These are phyloP conservation scores for Hemerocallis citrina DNA, from an alignment of 106 monocot genomes.

Conservation along the genomic window DNA sequence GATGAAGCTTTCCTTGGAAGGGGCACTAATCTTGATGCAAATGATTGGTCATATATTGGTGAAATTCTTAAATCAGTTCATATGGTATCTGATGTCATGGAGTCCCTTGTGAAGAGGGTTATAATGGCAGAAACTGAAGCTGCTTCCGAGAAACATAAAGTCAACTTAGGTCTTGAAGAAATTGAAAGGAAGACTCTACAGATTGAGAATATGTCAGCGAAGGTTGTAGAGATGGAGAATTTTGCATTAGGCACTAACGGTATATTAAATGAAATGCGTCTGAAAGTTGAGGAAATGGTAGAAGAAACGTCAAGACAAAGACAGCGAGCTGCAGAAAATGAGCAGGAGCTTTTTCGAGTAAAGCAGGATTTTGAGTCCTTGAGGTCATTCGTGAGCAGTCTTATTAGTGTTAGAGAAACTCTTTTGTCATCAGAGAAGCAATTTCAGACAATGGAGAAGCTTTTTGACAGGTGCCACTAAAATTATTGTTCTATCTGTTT, in stretches of 20 bases:
- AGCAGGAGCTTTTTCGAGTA: conserved; percentile 74
- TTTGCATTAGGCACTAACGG: conserved; percentile 67
- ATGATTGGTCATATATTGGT: conserved; percentile 50
- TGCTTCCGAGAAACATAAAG: conserved; percentile 68
- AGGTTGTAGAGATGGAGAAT: conserved; percentile 86
- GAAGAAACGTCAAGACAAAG: conserved; percentile 80
- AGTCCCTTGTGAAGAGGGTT: conserved; percentile 69
- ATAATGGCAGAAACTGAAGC: conserved; percentile 71
- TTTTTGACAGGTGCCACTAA: conserved; percentile 59
- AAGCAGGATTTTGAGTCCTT: conserved; percentile 87
- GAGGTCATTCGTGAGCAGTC: conserved; percentile 67
- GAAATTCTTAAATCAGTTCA: conserved; percentile 53
- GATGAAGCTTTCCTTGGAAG: conserved; percentile 12
- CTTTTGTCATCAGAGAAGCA: conserved; percentile 67
- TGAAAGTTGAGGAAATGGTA: conserved; percentile 83
- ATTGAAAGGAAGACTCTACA: conserved; percentile 58
- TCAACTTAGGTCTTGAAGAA: conserved; percentile 61
- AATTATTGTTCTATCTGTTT: not conserved
- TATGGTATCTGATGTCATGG: conserved; percentile 71
- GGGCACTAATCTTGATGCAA: conserved; percentile 22
- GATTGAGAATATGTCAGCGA: conserved; percentile 71
- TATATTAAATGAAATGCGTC: conserved; percentile 77
- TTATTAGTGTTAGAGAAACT: conserved; percentile 72
- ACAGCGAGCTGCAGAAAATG: conserved; percentile 82
- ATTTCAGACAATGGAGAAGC: conserved; percentile 66